These are phyloP conservation scores for Neurospora tetraspora DNA, from an alignment of 495 filamentous ascomycete species.

Conservation along the genomic window DNA sequence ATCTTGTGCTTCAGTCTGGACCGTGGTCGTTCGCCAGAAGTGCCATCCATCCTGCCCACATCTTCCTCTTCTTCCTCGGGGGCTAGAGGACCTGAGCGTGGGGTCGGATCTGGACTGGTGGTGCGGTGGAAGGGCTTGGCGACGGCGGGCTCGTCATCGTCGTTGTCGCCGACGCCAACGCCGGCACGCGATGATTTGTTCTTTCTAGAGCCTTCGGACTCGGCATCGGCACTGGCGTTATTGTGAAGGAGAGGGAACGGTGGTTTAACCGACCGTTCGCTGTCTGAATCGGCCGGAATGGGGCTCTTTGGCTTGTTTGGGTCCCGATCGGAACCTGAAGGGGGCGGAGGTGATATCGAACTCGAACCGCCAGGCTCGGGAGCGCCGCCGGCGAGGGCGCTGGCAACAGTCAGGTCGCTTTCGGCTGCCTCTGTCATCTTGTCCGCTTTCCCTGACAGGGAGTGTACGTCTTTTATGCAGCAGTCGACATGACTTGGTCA, in stretches of 20 bases:
- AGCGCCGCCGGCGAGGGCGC: background rate
- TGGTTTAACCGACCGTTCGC: conserved; percentile 8
- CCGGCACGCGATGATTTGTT: conserved; percentile 1
- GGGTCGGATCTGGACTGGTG: conserved; percentile 42
- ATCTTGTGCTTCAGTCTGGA: conserved; percentile 63
- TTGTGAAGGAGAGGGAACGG: conserved; percentile 36
- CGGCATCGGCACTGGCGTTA: conserved; percentile 26
- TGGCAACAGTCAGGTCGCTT: background rate
- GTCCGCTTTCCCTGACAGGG: background rate
- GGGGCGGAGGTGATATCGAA: background rate
- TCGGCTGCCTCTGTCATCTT: conserved; percentile 4
- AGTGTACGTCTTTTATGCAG: background rate
- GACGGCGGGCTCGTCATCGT: conserved; percentile 55
- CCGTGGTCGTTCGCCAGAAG: conserved; percentile 4
- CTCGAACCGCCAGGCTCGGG: background rate
- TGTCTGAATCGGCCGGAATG: conserved; percentile 1
- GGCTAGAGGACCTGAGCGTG: conserved; percentile 10
- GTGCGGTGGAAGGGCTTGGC: conserved; percentile 56
- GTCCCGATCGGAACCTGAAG: background rate
- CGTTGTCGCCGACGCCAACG: conserved; percentile 35
- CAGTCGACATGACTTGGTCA: background rate
- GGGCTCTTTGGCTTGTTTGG: background rate
- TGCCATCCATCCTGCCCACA: conserved; percentile 24
- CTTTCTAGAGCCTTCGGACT: conserved; percentile 14
- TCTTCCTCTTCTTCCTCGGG: conserved; percentile 36